A percentile compares a stretch with the other conserved stretches of the same genome.
Evolutionary conservation across 164 flowering plant species (phyloP).

Genomic region (Euptelea pleiosperma): DNA sequence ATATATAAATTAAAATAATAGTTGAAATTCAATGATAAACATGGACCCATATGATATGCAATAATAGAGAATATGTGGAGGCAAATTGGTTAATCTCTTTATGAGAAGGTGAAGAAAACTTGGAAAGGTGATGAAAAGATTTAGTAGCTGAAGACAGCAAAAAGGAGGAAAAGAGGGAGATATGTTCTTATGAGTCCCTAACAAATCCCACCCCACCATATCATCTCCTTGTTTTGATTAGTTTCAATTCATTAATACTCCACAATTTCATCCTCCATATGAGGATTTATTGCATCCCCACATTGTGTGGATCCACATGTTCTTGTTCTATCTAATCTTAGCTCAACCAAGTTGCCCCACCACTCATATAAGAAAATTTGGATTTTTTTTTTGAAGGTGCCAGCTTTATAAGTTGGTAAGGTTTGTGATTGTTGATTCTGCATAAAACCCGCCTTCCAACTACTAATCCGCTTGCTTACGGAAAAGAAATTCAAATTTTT

Average conservation of each 20-base stretch:
- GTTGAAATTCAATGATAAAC: too few relatives aligned
- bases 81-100: too few relatives aligned
- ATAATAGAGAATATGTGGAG: too few relatives aligned
- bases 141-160: conserved; percentile 12
- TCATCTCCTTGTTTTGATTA: not conserved
- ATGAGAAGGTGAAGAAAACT: not conserved
- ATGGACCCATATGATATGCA: too few relatives aligned
- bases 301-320: conserved; percentile 10
- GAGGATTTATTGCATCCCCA: conserved; percentile 16
- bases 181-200: conserved; percentile 11
- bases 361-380: too few relatives aligned
- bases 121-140: conserved; percentile 8
- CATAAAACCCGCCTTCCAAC: too few relatives aligned
- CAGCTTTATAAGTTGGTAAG: too few relatives aligned
- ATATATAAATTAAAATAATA: too few relatives aligned
- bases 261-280: conserved; percentile 14
- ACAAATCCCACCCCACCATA: conserved; percentile 19
- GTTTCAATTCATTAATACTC: conserved; percentile 8
- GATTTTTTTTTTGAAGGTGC: too few relatives aligned
- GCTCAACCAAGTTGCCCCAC: not conserved
- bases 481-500: too few relatives aligned
- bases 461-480: too few relatives aligned
- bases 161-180: conserved; percentile 27
- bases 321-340: not conserved
- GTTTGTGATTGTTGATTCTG: too few relatives aligned